These are phyloP conservation scores for Neurospora crassa DNA, from an alignment of 2,329 filamentous ascomycete genomes.

Conservation along the genomic window DNA sequence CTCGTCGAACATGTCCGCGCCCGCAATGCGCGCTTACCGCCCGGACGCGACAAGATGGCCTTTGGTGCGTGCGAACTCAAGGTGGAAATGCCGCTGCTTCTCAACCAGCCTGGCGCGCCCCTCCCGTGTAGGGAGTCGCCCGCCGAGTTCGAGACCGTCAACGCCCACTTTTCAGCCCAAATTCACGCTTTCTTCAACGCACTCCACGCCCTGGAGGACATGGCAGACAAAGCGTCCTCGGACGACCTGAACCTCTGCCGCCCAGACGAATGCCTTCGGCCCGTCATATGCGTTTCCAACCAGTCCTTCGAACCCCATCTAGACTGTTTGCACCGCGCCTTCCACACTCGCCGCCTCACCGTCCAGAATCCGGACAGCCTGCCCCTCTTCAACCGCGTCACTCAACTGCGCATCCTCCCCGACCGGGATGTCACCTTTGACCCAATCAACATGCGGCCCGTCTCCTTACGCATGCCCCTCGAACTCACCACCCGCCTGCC, in stretches of 20 bases:
- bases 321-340: conserved; percentile 6
- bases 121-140: conserved; percentile 12
- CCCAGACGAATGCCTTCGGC: conserved; percentile 6
- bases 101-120: conserved; percentile 2
- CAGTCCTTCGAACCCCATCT: conserved; percentile 4
- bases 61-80: not conserved
- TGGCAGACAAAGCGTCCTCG: conserved; percentile 4
- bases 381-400: conserved; percentile 2
- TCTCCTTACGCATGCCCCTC: conserved; percentile 16
- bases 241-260: conserved; percentile 6
- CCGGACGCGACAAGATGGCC: not conserved
- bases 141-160: conserved; percentile 11
- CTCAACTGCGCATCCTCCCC: conserved; percentile 2
- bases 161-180: conserved; percentile 12
- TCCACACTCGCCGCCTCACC: conserved; percentile 8
- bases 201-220: conserved; percentile 10
- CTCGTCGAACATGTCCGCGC: not conserved
- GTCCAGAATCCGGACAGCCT: conserved; percentile 7
- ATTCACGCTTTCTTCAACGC: conserved; percentile 12
- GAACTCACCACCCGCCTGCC: conserved; percentile 17
- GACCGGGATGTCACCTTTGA: not conserved
- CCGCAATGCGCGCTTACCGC: not conserved
- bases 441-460: conserved; percentile 9
- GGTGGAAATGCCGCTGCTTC: conserved; percentile 1
- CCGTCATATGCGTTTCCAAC: not conserved